These are phyloP conservation scores for Saturnispora saitoi DNA, from an alignment of 805 yeast genomes.

Conservation along the genomic window DNA sequence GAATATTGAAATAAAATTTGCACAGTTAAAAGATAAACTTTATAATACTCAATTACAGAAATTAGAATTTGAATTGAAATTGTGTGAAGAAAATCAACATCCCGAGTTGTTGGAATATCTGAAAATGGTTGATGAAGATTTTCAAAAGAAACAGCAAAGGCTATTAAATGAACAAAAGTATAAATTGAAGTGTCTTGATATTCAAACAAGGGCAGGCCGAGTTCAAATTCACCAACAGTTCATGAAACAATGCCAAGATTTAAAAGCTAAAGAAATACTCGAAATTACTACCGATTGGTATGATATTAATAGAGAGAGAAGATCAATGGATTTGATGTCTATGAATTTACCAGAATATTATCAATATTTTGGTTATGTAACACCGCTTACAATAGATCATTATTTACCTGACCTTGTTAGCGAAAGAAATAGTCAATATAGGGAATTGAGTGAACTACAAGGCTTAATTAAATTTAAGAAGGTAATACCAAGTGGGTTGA, in stretches of 20 bases:
- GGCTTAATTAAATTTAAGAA: slow-evolving; percentile 53
- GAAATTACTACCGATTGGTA: slow-evolving; percentile 85
- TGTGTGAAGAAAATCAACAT: slow-evolving; percentile 84
- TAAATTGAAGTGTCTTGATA: slow-evolving; percentile 66
- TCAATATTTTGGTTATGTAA: slow-evolving; percentile 25
- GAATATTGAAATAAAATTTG: slow-evolving; percentile 78
- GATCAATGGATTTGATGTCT: slow-evolving; percentile 63
- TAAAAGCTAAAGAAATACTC: slow-evolving; percentile 54
- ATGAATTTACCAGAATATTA: slow-evolving; percentile 41
- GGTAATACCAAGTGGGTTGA: slow-evolving; percentile 67
- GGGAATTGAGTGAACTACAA: slow-evolving; percentile 60
- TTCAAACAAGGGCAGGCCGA: slow-evolving; percentile 72
- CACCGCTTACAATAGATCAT: slow-evolving; percentile 19
- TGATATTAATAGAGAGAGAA: slow-evolving; percentile 79
- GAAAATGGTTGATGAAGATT: slow-evolving; percentile 60
- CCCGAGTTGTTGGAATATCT: slow-evolving; percentile 77
- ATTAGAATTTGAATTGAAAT: slow-evolving; percentile 71
- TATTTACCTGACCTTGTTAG: slow-evolving; percentile 42
- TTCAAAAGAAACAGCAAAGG: slow-evolving; percentile 53
- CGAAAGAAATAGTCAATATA: slow-evolving; percentile 56
- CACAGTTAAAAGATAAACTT: slow-evolving; percentile 71
- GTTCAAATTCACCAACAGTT: slow-evolving; percentile 80
- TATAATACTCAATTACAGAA: slow-evolving; percentile 76
- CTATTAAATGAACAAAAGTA: slow-evolving; percentile 42
- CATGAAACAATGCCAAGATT: slow-evolving; percentile 56